phyloP scores from a whole-genome alignment of 208 protist genomes.

The Naegleria fowleri region DNA sequence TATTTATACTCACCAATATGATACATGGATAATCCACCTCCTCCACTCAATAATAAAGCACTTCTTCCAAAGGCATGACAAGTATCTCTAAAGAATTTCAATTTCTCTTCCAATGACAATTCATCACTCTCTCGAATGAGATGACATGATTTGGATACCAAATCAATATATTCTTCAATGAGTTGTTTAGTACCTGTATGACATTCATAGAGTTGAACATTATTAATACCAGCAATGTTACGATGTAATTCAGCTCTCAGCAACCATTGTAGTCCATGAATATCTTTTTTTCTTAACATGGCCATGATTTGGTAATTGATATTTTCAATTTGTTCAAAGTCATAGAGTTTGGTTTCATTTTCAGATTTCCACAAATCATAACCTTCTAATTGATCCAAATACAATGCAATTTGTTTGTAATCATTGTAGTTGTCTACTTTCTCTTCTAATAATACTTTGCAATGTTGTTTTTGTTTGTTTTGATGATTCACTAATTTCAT shows the following conservation, averaged over 20 bases:
- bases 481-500: neutral
- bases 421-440: neutral
- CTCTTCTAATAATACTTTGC: neutral
- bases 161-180: constrained; percentile 62
- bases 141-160: constrained; percentile 31
- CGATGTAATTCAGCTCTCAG: constrained; percentile 52
- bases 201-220: constrained; percentile 56
- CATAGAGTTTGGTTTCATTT: constrained; percentile 41
- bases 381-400: constrained; percentile 2
- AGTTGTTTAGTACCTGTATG: constrained; percentile 58
- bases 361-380: neutral
- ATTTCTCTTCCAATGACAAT: constrained; percentile 42
- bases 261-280: constrained; percentile 42
- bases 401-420: neutral
- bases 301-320: constrained; percentile 49
- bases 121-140: neutral
- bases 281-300: constrained; percentile 45
- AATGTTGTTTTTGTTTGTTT: constrained; percentile 6
- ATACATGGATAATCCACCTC: constrained; percentile 64
- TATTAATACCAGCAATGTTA: constrained; percentile 54
- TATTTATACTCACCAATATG: constrained; percentile 41
- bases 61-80: constrained; percentile 59
- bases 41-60: constrained; percentile 67
- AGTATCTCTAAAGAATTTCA: constrained; percentile 52
- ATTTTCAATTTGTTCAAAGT: constrained; percentile 50